These are phyloP conservation scores for Monascus purpureus DNA, from an alignment of 495 filamentous ascomycete genomes.

Conservation along the genomic window DNA sequence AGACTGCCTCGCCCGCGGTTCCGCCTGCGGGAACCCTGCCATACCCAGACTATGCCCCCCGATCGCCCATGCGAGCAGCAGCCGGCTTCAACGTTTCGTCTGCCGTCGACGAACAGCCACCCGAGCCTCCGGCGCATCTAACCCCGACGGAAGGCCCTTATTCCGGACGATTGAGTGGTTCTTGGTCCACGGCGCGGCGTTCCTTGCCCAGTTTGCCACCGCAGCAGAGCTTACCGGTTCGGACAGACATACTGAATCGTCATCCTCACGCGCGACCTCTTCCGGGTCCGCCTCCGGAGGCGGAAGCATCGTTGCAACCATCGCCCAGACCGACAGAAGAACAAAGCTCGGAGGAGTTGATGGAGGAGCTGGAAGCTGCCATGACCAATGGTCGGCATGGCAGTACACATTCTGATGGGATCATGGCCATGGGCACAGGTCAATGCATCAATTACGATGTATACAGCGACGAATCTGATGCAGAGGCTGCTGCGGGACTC, in stretches of 20 bases:
- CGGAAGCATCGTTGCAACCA: conserved; percentile 16
- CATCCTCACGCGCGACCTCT: conserved; percentile 48
- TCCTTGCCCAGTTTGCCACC: conserved; percentile 27
- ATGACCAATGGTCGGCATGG: conserved; percentile 24
- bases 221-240: conserved; percentile 31
- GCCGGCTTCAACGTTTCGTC: conserved; percentile 6
- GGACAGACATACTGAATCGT: conserved; percentile 39
- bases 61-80: conserved; percentile 15
- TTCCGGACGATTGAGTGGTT: conserved; percentile 16
- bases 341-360: conserved; percentile 27
- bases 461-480: conserved; percentile 68
- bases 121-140: conserved; percentile 33
- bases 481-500: conserved; percentile 77
- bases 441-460: conserved; percentile 37
- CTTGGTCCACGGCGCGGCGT: conserved; percentile 22
- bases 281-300: conserved; percentile 40
- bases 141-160: conserved; percentile 15
- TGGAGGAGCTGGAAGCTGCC: conserved; percentile 35
- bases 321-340: conserved; percentile 7
- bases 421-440: conserved; percentile 28
- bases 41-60: conserved; percentile 15
- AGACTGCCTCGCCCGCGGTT: conserved; percentile 6
- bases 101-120: conserved; percentile 28
- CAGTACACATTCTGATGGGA: conserved; percentile 37
- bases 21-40: no score